Evolutionary conservation across 805 yeast species (phyloP), one percentile per base, ranked within the genome.

Genomic region (Ogataea minuta): DNA sequence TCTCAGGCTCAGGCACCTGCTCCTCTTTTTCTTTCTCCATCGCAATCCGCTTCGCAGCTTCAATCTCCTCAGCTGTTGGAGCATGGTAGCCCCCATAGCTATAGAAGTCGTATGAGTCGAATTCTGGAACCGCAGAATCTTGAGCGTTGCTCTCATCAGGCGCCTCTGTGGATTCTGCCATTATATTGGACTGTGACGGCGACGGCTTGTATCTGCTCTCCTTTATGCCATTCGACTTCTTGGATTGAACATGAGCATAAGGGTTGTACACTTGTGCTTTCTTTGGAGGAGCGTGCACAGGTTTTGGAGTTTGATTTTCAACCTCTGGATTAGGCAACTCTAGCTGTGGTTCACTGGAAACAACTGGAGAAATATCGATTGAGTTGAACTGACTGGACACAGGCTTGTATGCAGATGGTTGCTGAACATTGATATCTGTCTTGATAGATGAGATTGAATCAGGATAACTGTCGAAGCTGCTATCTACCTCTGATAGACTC

Each of bases 41-140:
- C 23, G 14, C 28, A 27, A 23, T 14, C 38, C 40, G n/a, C 15
- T 34, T 40, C 3, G 39, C 39, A 21, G 28, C 33, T 16, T 29
- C 40, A 11, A 20, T 28, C 28, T 33, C 36, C 14, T 19, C 44
- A 14, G 43, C 32, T 7, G 52, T 41, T 3, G 61, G 57, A 26
- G 54, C 49, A 20, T 44, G 47, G 32, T 62, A 62, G 3, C 67
- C 67, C 5, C 63, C 63, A 36, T 46, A 58, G 17, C 57, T 54
- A 44, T 57, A 62, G 43, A 53, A 58, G 43, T 62, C 64, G 29
- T 48, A 45, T 6, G 49, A 41, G 11, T 38, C 44, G 24, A 47
- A 29, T 10, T 46, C 41, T 2, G 54, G 46, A 34, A 40, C 34
- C 4, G 39, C 49, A 27, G 31, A 28, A 19, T 42, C 45, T 12